Base-by-base conservation (phyloP, 2,329 filamentous ascomycete genomes). In the Scedosporium apiospermum region DNA sequence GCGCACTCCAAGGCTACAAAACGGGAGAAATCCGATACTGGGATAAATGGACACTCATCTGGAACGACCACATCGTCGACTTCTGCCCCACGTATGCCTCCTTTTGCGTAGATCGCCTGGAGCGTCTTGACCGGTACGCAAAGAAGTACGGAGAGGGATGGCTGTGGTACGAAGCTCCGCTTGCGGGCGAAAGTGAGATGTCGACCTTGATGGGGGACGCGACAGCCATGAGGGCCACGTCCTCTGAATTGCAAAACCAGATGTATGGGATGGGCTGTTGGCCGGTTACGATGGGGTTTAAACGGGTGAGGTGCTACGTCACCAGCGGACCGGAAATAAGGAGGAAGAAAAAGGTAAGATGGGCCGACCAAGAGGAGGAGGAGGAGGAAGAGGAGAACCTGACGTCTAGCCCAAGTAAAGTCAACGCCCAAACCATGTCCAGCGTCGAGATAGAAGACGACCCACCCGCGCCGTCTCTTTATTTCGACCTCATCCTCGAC, bases 141-240 rank as follows among this genome's bases (percentile, higher is more conserved):
- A 68, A 65, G 3, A 53, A 65, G 10, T 64, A 77, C 65, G 78
- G 78, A 2, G 67, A 70, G 1, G 77, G 76, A 7, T 79, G 76
- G 74, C 71, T 80, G 12, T 81, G 77, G 77, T 76, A 76, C 61
- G 78, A 80, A 63, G 73, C 75, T 3, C 77, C 78, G 0, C 68
- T 80, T 2, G 65, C 71, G 23, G 68, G 69, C 12, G 51, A 65
- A 26, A 58, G 57, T 16, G 66, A 30, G 2, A 65, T 59, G 1
- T 61, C 65, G 2, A 49, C 57, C 5, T 62, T 65, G 18, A 46
- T 71, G 58, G 61, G 58, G 6, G 21, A 23, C 12, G 6, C 21
- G 16, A 21, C 3, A 34, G 74, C 71, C 21, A 74, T 71, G 61
- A 74, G 71, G 57, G 70, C 71, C 18, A 57, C 71, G 14, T 71